These are phyloP conservation scores for Acanthamoeba sp. DNA, from an alignment of 208 protist genomes.

Conservation along the genomic window DNA sequence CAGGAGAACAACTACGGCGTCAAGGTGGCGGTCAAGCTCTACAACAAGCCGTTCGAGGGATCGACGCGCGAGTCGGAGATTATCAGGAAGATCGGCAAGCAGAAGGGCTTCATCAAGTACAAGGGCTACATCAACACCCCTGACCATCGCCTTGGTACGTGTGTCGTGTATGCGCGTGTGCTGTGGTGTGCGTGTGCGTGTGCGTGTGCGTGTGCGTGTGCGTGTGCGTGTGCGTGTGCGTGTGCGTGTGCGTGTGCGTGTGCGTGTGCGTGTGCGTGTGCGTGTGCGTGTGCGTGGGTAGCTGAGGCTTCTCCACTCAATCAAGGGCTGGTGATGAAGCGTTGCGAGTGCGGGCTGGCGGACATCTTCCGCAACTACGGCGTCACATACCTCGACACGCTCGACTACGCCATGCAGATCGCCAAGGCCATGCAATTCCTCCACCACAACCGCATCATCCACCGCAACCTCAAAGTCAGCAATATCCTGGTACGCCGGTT, in stretches of 20 bases:
- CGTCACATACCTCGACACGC: constrained; percentile 29
- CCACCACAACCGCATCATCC: constrained; percentile 64
- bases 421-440: constrained; percentile 67
- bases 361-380: constrained; percentile 53
- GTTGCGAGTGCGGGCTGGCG: constrained; percentile 26
- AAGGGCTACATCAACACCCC: constrained; percentile 43
- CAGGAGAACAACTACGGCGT: constrained; percentile 64
- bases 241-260: background rate
- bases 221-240: background rate
- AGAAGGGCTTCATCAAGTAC: constrained; percentile 71
- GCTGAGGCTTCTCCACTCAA: background rate
- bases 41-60: constrained; percentile 1
- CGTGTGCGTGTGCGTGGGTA: background rate
- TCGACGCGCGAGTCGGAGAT: constrained; percentile 54
- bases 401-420: constrained; percentile 50
- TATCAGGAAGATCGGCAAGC: constrained; percentile 5
- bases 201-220: background rate
- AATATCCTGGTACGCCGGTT: constrained; percentile 43
- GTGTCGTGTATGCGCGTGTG: background rate
- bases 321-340: constrained; percentile 51
- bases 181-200: background rate
- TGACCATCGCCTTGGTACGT: constrained; percentile 43
- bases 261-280: no score
- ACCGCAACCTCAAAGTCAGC: constrained; percentile 65
- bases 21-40: constrained; percentile 71